Evolutionary conservation across 83 land plant genomes (phyloP), one percentile per base, ranked within the genome.

Genomic region (Isoetes engelmannii): DNA sequence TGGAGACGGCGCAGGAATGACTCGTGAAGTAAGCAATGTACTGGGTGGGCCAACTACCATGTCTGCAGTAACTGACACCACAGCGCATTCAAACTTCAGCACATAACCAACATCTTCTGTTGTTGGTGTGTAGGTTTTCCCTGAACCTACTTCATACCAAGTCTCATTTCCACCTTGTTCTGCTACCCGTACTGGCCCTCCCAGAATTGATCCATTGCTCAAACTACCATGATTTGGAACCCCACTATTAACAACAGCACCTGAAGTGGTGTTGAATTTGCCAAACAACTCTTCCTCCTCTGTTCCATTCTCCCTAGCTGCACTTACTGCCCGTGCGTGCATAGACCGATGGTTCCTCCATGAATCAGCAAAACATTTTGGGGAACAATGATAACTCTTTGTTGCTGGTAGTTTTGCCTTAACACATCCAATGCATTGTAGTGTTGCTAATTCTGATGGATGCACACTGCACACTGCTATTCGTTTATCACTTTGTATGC

Each of bases 1-100:
- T 48, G 98, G 98, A 5, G 85, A 87, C 8, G 98, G 98, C 4
- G 98, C 98, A 8, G 98, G 98, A 69, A 93, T 93, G 42, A 90
- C 98, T 17, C 92, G 86, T 6, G 96, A 81, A 21, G 98, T 93
- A 20, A 82, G 70, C 10, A 84, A 18, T 12, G 81, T 74, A 63
- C 51, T 84, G 4, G 74, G 17, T 66, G 69, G 63, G 15, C 86
- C 92, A 10, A 85, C 84, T 43, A 85, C 62, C 70, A 75, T 61
- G 67, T 84, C 88, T 28, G 92, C 84, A 58, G 82, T 86, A 37
- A 72, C 81, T 69, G 89, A 86, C 20, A 88, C 83, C 18, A 76
- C 88, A 45, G 79, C 82, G 78, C 98, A 93, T 57, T 93, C 98
- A 78, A 93, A 80, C 78, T 89, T 90, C 63, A 93, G 79, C 49